These are phyloP conservation scores for Gomphus bonarii DNA, from an alignment of 1,284 basidiomycete species.

Conservation along the genomic window DNA sequence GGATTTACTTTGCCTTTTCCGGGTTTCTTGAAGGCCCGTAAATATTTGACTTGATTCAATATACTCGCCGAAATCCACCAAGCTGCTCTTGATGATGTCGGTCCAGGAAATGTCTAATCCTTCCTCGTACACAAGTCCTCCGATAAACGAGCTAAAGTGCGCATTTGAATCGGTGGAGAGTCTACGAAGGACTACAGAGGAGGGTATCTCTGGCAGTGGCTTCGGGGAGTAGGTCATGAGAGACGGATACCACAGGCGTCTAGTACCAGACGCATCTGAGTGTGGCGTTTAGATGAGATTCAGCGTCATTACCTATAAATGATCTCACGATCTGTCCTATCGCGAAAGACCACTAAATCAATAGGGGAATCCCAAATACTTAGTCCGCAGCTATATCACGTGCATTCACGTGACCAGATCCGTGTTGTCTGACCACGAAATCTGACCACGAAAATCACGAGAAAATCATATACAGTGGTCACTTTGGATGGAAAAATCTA, in stretches of 20 bases:
- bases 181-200: not conserved
- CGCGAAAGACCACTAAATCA: no score
- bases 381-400: no score
- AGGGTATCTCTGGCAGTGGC: slow-evolving; percentile 10
- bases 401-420: no score
- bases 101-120: slow-evolving; percentile 27
- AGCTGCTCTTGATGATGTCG: slow-evolving; percentile 15
- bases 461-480: no score
- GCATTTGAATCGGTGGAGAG: slow-evolving; percentile 8
- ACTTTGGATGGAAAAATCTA: no score
- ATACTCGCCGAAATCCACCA: slow-evolving; percentile 28
- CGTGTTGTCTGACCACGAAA: no score
- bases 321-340: not conserved
- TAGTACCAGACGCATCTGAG: not conserved
- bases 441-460: no score
- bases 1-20: not conserved
- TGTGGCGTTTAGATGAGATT: not conserved
- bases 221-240: slow-evolving; percentile 7
- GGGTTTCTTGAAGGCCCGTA: slow-evolving; percentile 14
- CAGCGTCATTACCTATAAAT: not conserved
- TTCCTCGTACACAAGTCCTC: slow-evolving; percentile 11
- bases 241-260: not conserved
- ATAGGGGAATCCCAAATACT: no score
- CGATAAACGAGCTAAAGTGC: slow-evolving; percentile 8
- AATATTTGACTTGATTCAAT: slow-evolving; percentile 30